Evolutionary conservation across 768 basidiomycete genomes (phyloP).

Genomic region (Leccinum imitatum): DNA sequence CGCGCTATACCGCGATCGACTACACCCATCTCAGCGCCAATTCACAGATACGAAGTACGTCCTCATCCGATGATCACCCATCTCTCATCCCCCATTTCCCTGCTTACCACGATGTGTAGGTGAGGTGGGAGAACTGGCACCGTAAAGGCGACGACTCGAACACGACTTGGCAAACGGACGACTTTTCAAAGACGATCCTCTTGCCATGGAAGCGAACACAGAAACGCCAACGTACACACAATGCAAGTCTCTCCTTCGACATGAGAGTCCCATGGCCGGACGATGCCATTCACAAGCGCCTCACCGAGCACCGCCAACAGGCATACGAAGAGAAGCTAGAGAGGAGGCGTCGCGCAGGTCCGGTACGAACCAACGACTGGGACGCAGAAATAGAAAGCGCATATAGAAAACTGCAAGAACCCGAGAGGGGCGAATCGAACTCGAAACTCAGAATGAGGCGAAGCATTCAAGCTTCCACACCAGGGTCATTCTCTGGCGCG

Average conservation of each 20-base stretch:
- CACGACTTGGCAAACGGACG: conserved; percentile 49
- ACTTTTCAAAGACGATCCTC: conserved; percentile 22
- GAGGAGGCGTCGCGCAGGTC: conserved; percentile 9
- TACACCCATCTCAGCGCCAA: conserved; percentile 4
- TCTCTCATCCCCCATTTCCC: neutral
- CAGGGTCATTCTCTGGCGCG: conserved; percentile 9
- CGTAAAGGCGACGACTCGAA: conserved; percentile 53
- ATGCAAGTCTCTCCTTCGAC: conserved; percentile 35
- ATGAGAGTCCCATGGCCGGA: conserved; percentile 41
- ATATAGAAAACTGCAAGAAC: conserved; percentile 23
- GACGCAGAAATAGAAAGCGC: conserved; percentile 28
- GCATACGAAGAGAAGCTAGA: conserved; percentile 46
- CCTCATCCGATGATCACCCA: neutral
- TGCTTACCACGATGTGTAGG: conserved; percentile 34
- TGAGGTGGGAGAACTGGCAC: conserved; percentile 52
- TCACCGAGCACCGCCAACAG: conserved; percentile 44
- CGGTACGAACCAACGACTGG: conserved; percentile 20
- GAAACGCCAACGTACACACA: conserved; percentile 25
- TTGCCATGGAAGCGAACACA: conserved; percentile 38
- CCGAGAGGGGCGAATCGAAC: conserved; percentile 24
- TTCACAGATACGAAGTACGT: conserved; percentile 33
- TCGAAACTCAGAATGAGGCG: conserved; percentile 25
- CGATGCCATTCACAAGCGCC: conserved; percentile 43
- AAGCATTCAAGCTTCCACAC: conserved; percentile 2
- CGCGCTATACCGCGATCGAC: neutral